These are phyloP conservation scores for Pseudogymnoascus sp. DNA, from an alignment of 2,329 filamentous ascomycete genomes.

Conservation along the genomic window DNA sequence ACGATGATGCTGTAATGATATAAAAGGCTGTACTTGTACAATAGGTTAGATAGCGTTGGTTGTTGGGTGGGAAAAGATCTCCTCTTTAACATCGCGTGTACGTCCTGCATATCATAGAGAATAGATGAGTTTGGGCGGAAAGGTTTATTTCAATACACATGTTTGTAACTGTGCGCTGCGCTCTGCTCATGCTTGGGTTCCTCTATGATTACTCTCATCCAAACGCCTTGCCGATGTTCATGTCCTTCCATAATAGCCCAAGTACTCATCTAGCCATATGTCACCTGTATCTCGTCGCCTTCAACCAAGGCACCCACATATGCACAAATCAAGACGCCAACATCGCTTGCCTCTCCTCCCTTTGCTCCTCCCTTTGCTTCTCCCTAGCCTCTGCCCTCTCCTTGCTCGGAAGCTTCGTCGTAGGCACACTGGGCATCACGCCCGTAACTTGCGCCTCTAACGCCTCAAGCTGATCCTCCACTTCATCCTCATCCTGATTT, in stretches of 20 bases:
- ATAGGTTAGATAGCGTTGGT: slow-evolving; percentile 9
- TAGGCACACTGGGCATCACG: slow-evolving; percentile 25
- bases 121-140: slow-evolving; percentile 2
- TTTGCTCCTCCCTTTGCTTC: slow-evolving; percentile 18
- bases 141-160: neutral
- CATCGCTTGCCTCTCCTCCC: slow-evolving; percentile 23
- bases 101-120: slow-evolving; percentile 2
- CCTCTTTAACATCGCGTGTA: slow-evolving; percentile 6
- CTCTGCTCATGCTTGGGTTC: neutral
- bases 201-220: neutral
- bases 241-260: neutral
- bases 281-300: neutral
- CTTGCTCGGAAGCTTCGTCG: slow-evolving; percentile 15
- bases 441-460: slow-evolving; percentile 57
- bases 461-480: slow-evolving; percentile 86
- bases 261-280: neutral
- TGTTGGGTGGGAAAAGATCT: slow-evolving; percentile 1
- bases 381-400: slow-evolving; percentile 23
- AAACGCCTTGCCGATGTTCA: neutral
- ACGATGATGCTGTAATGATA: slow-evolving; percentile 24
- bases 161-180: neutral
- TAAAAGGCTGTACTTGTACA: slow-evolving; percentile 8
- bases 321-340: slow-evolving; percentile 19
- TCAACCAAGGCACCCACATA: neutral
- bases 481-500: slow-evolving; percentile 93